Base-by-base conservation (phyloP, 495 filamentous ascomycete species). In the Hypomontagnella submonticulosa region DNA sequence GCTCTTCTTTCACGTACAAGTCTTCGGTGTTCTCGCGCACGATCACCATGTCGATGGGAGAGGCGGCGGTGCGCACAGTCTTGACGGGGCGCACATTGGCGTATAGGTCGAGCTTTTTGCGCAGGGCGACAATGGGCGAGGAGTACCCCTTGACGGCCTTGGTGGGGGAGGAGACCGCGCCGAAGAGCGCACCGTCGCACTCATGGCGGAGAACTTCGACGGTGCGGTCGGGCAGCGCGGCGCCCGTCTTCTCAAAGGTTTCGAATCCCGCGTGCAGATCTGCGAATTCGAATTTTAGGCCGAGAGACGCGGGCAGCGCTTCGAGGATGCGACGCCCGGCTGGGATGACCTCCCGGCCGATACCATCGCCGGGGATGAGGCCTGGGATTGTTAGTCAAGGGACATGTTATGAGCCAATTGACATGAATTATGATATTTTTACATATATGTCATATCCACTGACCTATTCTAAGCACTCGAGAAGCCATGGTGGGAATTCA, bases 21-120 rank as follows among this genome's bases (percentile, higher is more conserved):
- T 98, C 95, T 80, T 99, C 95, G 52, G 95, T 99, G 81, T 99
- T 99, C 79, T 99, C 95, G 58, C 95, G 90, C 53, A 98, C 95
- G 66, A 97, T 99, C 73, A 99, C 95, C 70, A 99, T 87, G 81
- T 99, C 95, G 73, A 98, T 92, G 52, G 90, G 87, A 52, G 81
- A 83, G 36, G 81, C 77, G 46, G 79, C 81, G 2, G 80, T 80
- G 23, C 77, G 71, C 57, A 93, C 90, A 47, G 89, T 89, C 83
- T 97, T 98, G 72, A 97, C 95, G 46, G 95, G 95, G 36, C 95
- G 92, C 41, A 99, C 92, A 73, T 99, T 99, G 81, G 96, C 95
- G 80, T 96, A 98, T 48, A 99, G 87, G 79, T 93, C 89, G 50
- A 99, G 88, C 69, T 89, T 87, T 83, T 98, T 99, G 79, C 95